phyloP scores from a whole-genome alignment of 2,329 filamentous ascomycete genomes.

The Xylaria digitata region DNA sequence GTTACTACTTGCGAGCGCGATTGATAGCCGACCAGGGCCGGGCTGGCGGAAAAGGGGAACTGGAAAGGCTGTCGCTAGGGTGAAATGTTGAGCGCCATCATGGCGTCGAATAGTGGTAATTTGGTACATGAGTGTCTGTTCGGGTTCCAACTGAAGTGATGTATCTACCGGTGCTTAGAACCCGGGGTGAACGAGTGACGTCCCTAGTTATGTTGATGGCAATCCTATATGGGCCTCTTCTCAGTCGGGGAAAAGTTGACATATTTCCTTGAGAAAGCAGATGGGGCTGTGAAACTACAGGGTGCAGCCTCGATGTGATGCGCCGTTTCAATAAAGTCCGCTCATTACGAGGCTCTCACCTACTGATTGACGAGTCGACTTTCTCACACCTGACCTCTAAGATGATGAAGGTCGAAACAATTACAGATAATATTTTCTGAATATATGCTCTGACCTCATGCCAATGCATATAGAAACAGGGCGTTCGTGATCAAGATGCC shows the following conservation, averaged over 20 bases:
- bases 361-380: constrained; percentile 20
- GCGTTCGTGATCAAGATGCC: not conserved
- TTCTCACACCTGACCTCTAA: constrained; percentile 17
- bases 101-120: too few species aligned
- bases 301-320: not conserved
- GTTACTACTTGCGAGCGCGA: constrained; percentile 17
- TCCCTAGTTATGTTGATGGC: constrained; percentile 5
- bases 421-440: not conserved
- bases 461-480: not conserved
- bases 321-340: constrained; percentile 19
- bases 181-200: constrained; percentile 10
- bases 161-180: not conserved
- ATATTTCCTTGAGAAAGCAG: not conserved
- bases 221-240: not conserved
- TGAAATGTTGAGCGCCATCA: too few species aligned
- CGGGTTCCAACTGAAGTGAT: not conserved
- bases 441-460: constrained; percentile 43
- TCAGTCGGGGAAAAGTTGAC: not conserved
- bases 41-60: not conserved
- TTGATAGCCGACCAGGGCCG: not conserved
- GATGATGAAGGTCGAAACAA: constrained; percentile 27
- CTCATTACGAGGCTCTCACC: not conserved
- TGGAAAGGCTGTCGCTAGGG: too few species aligned
- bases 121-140: too few species aligned
- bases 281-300: not conserved